These are phyloP conservation scores for Henckelia pumila DNA, from an alignment of 257 asterid genomes.

Conservation along the genomic window DNA sequence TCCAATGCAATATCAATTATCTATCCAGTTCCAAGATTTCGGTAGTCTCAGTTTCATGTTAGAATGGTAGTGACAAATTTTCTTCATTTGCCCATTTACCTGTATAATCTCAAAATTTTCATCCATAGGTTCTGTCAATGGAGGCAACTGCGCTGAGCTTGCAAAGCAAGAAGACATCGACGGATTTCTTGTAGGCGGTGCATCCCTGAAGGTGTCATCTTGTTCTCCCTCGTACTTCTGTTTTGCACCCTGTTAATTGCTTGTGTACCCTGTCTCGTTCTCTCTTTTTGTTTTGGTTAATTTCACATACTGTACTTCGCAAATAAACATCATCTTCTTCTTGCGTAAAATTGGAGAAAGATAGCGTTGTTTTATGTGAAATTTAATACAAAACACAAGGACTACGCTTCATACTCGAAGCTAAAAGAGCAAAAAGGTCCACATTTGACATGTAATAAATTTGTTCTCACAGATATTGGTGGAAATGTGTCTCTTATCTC, in stretches of 20 bases:
- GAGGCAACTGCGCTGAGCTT: constrained; percentile 84
- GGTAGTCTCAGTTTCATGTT: not conserved
- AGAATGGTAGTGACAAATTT: not conserved
- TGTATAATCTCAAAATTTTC: not conserved
- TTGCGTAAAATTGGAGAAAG: not conserved
- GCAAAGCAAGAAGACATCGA: constrained; percentile 89
- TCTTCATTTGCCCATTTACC: not conserved
- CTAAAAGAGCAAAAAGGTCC: not conserved
- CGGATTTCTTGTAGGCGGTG: constrained; percentile 92
- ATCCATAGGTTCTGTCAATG: constrained; percentile 82
- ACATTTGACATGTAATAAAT: not conserved
- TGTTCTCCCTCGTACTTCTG: not conserved
- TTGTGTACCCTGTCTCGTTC: not conserved
- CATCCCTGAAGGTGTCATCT: constrained; percentile 78
- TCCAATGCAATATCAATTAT: not conserved
- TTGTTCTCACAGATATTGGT: not conserved
- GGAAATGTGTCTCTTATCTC: not conserved
- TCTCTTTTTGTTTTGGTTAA: too few species aligned
- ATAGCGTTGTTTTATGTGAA: not conserved
- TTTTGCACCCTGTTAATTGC: not conserved
- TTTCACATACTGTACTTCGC: not conserved
- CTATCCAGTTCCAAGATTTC: not conserved
- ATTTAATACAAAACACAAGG: not conserved
- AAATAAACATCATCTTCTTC: not conserved
- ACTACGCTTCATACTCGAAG: not conserved